Percentiles rank a stretch among this genome's conserved stretches.
Conservation (phyloP, 768 basidiomycete species). For the Mycena capillaripes region DNA sequence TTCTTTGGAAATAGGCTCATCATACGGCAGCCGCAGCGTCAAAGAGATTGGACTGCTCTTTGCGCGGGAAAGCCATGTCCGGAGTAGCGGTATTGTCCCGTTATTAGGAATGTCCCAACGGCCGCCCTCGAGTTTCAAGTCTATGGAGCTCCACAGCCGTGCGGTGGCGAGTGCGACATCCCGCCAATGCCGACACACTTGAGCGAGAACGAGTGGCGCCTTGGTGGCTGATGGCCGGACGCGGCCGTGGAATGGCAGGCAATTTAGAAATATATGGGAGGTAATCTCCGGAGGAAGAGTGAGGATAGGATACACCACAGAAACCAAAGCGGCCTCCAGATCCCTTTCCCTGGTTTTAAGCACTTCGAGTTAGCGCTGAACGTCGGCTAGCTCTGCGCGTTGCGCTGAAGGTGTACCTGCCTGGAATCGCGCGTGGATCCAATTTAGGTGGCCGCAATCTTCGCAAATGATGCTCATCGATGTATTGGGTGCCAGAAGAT, state of each 20-base stretch:
- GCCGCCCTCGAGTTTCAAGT: neutral
- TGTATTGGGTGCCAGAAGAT: neutral
- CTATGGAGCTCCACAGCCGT: neutral
- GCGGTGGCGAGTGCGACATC: conserved; percentile 5
- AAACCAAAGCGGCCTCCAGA: conserved; percentile 3
- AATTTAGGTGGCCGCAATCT: conserved; percentile 2
- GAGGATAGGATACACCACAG: neutral
- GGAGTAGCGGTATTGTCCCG: neutral
- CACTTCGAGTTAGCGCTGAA: neutral
- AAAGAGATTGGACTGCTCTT: conserved; percentile 3
- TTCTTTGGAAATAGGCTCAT: neutral
- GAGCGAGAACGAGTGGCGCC: conserved; percentile 5
- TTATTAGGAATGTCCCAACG: neutral
- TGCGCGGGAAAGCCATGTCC: conserved; percentile 6
- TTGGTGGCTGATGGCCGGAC: neutral
- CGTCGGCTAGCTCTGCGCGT: conserved; percentile 8
- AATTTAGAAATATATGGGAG: conserved; percentile 1
- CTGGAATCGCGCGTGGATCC: conserved; percentile 1
- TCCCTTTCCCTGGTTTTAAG: conserved; percentile 7
- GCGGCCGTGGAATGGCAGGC: neutral
- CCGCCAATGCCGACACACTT: neutral
- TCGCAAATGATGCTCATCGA: conserved; percentile 1
- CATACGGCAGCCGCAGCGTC: neutral
- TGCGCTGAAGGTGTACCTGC: conserved; percentile 1
- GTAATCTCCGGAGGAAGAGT: conserved; percentile 9